Conservation (phyloP, 2,329 filamentous ascomycete species). For the Penicillium nordicum region DNA sequence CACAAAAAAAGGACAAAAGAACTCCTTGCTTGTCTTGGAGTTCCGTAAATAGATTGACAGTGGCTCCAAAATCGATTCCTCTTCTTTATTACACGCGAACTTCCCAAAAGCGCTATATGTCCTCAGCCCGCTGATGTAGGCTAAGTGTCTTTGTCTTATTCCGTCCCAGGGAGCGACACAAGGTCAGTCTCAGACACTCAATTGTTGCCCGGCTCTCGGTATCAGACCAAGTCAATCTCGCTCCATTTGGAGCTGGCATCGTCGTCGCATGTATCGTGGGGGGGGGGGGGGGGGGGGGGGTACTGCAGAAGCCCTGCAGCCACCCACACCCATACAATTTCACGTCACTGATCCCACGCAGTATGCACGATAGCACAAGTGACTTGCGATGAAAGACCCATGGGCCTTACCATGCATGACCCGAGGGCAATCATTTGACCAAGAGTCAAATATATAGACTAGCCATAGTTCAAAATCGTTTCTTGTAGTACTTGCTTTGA, state of each 20-base stretch:
- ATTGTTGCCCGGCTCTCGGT: background rate
- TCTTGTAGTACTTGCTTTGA: background rate
- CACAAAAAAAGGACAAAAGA: background rate
- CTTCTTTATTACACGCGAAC: background rate
- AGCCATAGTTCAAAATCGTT: background rate
- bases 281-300: no score
- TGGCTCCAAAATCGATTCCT: background rate
- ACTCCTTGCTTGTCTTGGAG: slow-evolving; percentile 2
- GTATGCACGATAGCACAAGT: background rate
- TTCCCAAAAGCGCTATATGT: background rate
- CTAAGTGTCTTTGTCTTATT: background rate
- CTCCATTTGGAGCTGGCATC: background rate
- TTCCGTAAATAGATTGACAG: background rate
- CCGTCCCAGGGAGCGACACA: background rate
- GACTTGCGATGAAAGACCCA: background rate
- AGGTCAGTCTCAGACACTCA: no score
- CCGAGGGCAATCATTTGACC: background rate
- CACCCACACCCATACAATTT: background rate
- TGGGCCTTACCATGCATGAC: background rate
- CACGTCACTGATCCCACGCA: background rate
- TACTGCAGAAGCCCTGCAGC: background rate
- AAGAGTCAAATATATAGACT: background rate
- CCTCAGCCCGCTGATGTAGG: background rate
- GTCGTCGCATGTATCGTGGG: background rate
- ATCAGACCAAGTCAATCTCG: background rate